These are phyloP conservation scores for Phialophora macrospora DNA, from an alignment of 2,329 filamentous ascomycete genomes.

Conservation along the genomic window DNA sequence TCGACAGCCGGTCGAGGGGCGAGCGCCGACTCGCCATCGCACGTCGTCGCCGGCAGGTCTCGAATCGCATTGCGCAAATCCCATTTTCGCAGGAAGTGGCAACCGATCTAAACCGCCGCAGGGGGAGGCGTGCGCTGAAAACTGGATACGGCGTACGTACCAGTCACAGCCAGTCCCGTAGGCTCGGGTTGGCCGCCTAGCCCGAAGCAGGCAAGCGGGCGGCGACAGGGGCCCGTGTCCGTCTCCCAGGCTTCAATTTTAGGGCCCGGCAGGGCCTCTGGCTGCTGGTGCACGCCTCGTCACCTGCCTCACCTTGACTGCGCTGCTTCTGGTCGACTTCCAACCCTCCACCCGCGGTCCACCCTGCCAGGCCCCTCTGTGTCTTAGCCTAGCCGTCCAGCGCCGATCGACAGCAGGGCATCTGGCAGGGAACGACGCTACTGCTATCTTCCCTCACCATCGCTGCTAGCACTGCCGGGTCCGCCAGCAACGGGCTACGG, in stretches of 20 bases:
- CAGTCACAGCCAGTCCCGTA: background rate
- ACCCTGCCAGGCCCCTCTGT: background rate
- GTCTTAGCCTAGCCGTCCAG: slow-evolving; percentile 10
- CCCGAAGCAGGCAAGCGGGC: background rate
- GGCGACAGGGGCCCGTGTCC: background rate
- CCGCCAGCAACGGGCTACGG: background rate
- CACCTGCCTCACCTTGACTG: slow-evolving; percentile 3
- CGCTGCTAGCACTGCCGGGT: slow-evolving; percentile 5
- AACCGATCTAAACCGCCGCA: background rate
- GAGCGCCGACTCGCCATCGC: background rate
- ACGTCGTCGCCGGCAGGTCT: background rate
- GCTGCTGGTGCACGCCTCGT: background rate
- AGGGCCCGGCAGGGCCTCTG: background rate
- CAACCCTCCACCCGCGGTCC: background rate
- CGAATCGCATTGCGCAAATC: background rate
- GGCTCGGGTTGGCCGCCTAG: background rate
- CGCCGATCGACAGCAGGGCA: slow-evolving; percentile 11
- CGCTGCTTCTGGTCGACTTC: slow-evolving; percentile 1
- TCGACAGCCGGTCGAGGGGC: background rate
- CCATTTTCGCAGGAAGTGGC: background rate
- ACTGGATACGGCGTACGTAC: background rate
- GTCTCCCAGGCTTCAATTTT: background rate
- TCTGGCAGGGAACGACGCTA: slow-evolving; percentile 3
- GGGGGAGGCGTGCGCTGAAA: background rate
- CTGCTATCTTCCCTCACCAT: slow-evolving; percentile 12